Base-by-base conservation (phyloP, 495 filamentous ascomycete species). In the Aspergillus hancockii region DNA sequence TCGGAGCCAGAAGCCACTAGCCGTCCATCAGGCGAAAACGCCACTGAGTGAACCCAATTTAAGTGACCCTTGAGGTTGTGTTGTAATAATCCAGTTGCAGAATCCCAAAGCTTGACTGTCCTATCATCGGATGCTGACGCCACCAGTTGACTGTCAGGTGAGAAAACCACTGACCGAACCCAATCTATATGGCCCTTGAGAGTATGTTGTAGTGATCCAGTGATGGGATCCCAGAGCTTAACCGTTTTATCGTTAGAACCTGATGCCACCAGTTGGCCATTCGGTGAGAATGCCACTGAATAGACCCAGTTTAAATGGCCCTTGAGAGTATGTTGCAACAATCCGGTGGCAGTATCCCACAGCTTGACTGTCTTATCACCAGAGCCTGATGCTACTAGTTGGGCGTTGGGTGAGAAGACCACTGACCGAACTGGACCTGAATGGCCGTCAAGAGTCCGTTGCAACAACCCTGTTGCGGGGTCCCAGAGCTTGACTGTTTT, bases 51-150 rank as follows among this genome's bases (percentile, higher is more conserved):
- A 28, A 62, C 55, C 52, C 25, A 57, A 22, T 14, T n/a, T 19
- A 30, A 40, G 54, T 60, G 58, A 32, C 63, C 54, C 54, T 65
- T 45, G 34, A 65, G 51, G 14, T 45, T 59, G 28, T 14, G 41
- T 18, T 12, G 8, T 5, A 36, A 2, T 3, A 9, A 3, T 41
- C 43, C 43, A 6, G 57, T 61, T 7, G 10, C 18, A 4, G 55
- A 19, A 59, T 73, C 67, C 75, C 77, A 81, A 59, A 77, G 58
- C 60, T 67, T 60, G 18, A 72, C 51, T 18, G 70, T 76, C 2
- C 62, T 58, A 47, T 75, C 66, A n/a, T 18, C 0, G 25, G 65
- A 73, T 23, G 46, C 63, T 25, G 72, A 75, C 13, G 58, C 68
- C 1, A 79, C 4, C 16, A 70, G 43, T 47, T 61, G 62, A 21